A percentile compares a stretch with the other conserved stretches of the same genome.
Conservation (phyloP, 306 rosid species). For the Glycine soja region DNA sequence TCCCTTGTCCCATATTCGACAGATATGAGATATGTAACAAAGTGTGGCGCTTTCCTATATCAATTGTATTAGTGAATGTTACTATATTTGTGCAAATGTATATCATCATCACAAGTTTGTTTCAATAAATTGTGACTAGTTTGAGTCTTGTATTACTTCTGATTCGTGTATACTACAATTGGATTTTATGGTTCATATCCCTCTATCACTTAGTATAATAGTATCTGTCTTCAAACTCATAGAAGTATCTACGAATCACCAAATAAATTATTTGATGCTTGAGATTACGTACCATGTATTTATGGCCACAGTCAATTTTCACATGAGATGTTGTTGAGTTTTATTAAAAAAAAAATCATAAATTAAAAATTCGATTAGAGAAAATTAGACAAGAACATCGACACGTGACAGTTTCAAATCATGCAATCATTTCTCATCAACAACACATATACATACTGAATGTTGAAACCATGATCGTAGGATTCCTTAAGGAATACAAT, state of each 20-base stretch:
- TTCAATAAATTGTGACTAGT: slow-evolving; percentile 43
- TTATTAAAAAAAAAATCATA: no score
- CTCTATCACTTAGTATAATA: not conserved
- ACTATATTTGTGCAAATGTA: slow-evolving; percentile 45
- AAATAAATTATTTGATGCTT: not conserved
- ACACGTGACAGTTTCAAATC: no score
- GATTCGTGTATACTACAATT: not conserved
- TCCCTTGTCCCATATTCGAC: slow-evolving; percentile 39
- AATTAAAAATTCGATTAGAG: not conserved
- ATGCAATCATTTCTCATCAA: no score
- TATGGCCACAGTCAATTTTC: not conserved
- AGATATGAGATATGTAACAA: slow-evolving; percentile 37
- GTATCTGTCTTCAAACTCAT: not conserved
- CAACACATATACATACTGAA: not conserved
- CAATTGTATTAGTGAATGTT: slow-evolving; percentile 39
- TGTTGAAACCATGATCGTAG: not conserved
- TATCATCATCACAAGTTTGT: slow-evolving; percentile 38
- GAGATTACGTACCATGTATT: not conserved
- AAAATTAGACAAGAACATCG: no score
- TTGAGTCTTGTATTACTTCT: slow-evolving; percentile 23
- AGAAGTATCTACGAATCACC: not conserved
- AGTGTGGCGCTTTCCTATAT: slow-evolving; percentile 46
- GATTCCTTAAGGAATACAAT: no score
- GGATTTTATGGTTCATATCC: not conserved
- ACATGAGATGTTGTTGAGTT: no score